Evolutionary conservation across 2,329 filamentous ascomycete species (phyloP).

Genomic region (Xylaria sp.): DNA sequence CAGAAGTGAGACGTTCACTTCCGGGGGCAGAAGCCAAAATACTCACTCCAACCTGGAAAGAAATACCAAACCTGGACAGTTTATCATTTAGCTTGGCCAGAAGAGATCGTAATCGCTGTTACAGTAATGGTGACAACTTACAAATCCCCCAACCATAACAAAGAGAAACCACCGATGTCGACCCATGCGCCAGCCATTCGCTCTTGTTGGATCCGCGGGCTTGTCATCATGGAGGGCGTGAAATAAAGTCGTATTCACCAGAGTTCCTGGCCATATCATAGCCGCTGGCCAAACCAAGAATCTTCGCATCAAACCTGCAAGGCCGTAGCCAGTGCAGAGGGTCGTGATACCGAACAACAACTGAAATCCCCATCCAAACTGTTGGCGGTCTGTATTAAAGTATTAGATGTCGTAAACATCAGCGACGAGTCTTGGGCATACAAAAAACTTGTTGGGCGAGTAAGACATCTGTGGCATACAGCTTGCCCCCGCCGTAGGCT

Average conservation of each 20-base stretch:
- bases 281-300: slow-evolving; percentile 66
- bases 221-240: slow-evolving; percentile 68
- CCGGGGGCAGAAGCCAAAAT: neutral
- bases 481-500: slow-evolving; percentile 61
- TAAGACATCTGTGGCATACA: slow-evolving; percentile 62
- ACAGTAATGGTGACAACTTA: neutral
- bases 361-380: slow-evolving; percentile 64
- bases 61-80: slow-evolving; percentile 55
- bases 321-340: slow-evolving; percentile 67
- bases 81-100: slow-evolving; percentile 17
- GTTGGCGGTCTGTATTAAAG: slow-evolving; percentile 50
- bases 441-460: slow-evolving; percentile 60
- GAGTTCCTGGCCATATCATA: slow-evolving; percentile 68
- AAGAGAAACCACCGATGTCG: slow-evolving; percentile 64
- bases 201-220: slow-evolving; percentile 54
- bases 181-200: slow-evolving; percentile 63
- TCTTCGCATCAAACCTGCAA: slow-evolving; percentile 63
- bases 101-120: neutral
- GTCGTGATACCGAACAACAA: slow-evolving; percentile 65
- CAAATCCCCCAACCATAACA: slow-evolving; percentile 53
- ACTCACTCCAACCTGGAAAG: slow-evolving; percentile 53
- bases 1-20: neutral
- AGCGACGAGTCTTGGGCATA: slow-evolving; percentile 21
- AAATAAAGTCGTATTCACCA: slow-evolving; percentile 66
- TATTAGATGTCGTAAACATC: neutral